Evolutionary conservation across 2,329 filamentous ascomycete species (phyloP), one percentile per base, ranked within the genome.

Genomic region (Cytospora piceae): DNA sequence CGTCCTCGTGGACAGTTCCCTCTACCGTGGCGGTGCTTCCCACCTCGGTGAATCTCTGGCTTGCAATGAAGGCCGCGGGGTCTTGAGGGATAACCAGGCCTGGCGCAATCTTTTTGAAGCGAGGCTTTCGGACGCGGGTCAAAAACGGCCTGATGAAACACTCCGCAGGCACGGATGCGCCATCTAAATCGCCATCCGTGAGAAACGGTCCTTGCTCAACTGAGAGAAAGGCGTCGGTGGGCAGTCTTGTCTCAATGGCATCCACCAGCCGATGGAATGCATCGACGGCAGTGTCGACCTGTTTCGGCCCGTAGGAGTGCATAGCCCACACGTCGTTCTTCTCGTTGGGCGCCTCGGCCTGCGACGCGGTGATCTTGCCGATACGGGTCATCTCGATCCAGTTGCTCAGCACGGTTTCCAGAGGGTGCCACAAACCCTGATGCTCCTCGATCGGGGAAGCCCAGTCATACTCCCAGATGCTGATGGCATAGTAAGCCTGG

Each of bases 371-470:
- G 20, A 63, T 64, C 46, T 67, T 71, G 12, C 69, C 67, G 14
- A 69, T 54, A 32, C 57, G 69, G 52, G 66, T 51, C 65, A 70
- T 64, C 39, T 68, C 31, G 53, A 71, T 70, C 65, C 68, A 70
- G 4, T 70, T 57, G 15, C 62, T 70, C 2, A 72, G 68, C 53
- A 72, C 66, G 4, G 57, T 51, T n/a, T 49, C 57, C 3, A 59
- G 39, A 5, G 24, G 42, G 29, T 51, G 24, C 39, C 39, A 32
- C 29, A 59, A 22, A 31, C 70, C 67, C 51, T 54, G 15, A 55
- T 70, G 67, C 9, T 71, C 67, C 3, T 61, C 60, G 17, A 71
- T 34, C 34, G 70, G 70, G 14, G 56, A 42, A 22, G 70, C 39
- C 34, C 57, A 58, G n/a, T 64, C 69, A 8, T 46, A 24, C 49